Base-by-base conservation (phyloP, 257 asterid species). In the Scutellaria galericulata region DNA sequence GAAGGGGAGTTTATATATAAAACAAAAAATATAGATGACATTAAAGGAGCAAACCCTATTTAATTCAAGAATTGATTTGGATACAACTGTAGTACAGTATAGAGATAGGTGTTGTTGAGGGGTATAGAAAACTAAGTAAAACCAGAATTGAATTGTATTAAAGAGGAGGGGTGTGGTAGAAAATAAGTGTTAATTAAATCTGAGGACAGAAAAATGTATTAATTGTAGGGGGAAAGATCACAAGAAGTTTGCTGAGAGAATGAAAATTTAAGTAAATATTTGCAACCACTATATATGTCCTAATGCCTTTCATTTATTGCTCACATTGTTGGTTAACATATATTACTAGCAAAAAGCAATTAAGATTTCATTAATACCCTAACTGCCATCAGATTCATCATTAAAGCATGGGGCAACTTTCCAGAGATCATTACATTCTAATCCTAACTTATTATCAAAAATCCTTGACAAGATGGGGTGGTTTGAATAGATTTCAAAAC, bases 251-350 rank as follows among this genome's bases (percentile, higher is more conserved):
- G 82, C 74, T 81, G 84, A 79, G 60, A 37, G 81, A 76, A 47
- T 75, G 75, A 54, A 77, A 70, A 41, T 68, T 20, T 14, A 66
- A 59, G 63, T 68, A 64, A 75, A 61, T 71, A 75, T 70, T 62
- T 69, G 65, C 78, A 57, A 70, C 81, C 57, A 73, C 50, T n/a
- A 10, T 64, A 31, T 70, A 64, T 14, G 78, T 73, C 67, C 51
- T 64, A 18, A 70, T 71, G 51, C 71, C 67, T 64, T 78, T 77
- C 83, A 85, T 82, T 85, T 84, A 85, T 80, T 85, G 89, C 85
- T 78, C 75, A 78, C 72, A 77, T 68, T 74, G 79, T 85, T 82
- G 80, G 87, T 80, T 83, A 71, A 70, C 76, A 31, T 31, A 64
- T 68, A 35, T 52, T 46, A 3, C 9, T 13, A 57, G 80, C 76